Base-by-base conservation (phyloP, 495 filamentous ascomycete genomes). In the Penicillium silybi region DNA sequence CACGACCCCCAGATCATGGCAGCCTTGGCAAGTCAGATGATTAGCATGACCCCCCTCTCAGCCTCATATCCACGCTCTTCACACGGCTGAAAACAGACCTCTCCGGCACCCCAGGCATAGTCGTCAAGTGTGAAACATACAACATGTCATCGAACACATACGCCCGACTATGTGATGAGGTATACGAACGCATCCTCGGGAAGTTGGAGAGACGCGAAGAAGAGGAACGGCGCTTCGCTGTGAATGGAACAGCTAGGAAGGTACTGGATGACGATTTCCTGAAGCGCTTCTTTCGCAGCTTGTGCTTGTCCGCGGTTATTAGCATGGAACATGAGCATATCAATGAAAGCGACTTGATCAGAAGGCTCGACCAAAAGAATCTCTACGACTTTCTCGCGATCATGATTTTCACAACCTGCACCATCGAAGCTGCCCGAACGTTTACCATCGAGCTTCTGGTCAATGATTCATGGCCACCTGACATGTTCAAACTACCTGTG, bases 361-460 rank as follows among this genome's bases (percentile, higher is more conserved):
- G 19, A 11, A 51, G 59, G n/a, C 44, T 65, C 10, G 38, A 51
- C 35, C 48, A 67, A 22, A 50, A 59, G 29, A 11, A 59, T 7
- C 58, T 68, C 2, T 43, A 65, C 44, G 44, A 57, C 19, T 68
- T 68, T 38, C 46, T 70, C 13, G 67, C 67, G 7, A 61, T 60
- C 32, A 26, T 70, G 19, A 60, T 70, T 1, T 68, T 63, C 29
- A 61, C 52, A 1, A 37, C 48, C 9, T 71, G 64, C 37, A 61
- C 43, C 17, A 53, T 70, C 42, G 56, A 65, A 18, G 52, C 65
- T 13, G 66, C 63, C 9, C 57, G 63, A 42, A 50, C 47, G 10
- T 66, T 73, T 19, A 58, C 58, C 13, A 40, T 10, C 6, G 50
- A 55, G 37, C 57, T 70, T 16, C 48, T 70, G 15, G 46, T 49